Conservation (phyloP, 2,329 filamentous ascomycete genomes). For the Raffaelea ambrosiae region DNA sequence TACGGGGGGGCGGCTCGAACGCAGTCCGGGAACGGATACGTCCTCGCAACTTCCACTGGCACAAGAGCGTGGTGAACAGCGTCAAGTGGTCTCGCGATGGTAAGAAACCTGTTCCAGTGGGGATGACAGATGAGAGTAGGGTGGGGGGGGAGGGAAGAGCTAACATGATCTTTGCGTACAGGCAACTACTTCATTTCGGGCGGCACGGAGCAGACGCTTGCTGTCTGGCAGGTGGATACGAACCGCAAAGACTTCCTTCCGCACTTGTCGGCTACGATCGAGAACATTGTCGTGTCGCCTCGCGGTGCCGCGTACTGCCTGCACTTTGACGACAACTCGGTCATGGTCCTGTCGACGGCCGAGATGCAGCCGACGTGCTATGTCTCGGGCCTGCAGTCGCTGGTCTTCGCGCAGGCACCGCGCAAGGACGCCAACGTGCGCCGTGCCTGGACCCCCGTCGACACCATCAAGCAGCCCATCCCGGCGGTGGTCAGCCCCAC, state of each 20-base stretch:
- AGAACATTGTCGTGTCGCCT: slow-evolving; percentile 75
- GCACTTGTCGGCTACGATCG: slow-evolving; percentile 79
- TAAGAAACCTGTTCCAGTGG: slow-evolving; percentile 29
- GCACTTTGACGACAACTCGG: slow-evolving; percentile 84
- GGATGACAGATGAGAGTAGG: slow-evolving; percentile 13
- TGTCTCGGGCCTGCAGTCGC: slow-evolving; percentile 71
- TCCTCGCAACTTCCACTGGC: slow-evolving; percentile 77
- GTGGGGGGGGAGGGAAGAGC: not conserved
- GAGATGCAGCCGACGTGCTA: slow-evolving; percentile 80
- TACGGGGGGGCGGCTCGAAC: slow-evolving; percentile 25
- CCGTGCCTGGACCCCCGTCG: slow-evolving; percentile 37
- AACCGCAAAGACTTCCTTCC: slow-evolving; percentile 74
- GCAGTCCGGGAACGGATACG: slow-evolving; percentile 36
- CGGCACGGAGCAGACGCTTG: slow-evolving; percentile 79
- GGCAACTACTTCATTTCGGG: slow-evolving; percentile 92
- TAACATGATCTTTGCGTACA: slow-evolving; percentile 31
- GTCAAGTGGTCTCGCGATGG: slow-evolving; percentile 92
- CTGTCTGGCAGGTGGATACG: slow-evolving; percentile 90
- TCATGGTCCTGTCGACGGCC: slow-evolving; percentile 81
- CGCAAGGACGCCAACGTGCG: slow-evolving; percentile 45
- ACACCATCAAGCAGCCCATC: slow-evolving; percentile 39
- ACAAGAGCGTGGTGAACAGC: slow-evolving; percentile 71
- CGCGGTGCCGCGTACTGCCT: slow-evolving; percentile 74
- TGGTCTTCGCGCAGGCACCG: slow-evolving; percentile 39
- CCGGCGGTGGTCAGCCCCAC: slow-evolving; percentile 56